Conservation (phyloP, 2,329 filamentous ascomycete species). For the Talaromyces funiculosus region DNA sequence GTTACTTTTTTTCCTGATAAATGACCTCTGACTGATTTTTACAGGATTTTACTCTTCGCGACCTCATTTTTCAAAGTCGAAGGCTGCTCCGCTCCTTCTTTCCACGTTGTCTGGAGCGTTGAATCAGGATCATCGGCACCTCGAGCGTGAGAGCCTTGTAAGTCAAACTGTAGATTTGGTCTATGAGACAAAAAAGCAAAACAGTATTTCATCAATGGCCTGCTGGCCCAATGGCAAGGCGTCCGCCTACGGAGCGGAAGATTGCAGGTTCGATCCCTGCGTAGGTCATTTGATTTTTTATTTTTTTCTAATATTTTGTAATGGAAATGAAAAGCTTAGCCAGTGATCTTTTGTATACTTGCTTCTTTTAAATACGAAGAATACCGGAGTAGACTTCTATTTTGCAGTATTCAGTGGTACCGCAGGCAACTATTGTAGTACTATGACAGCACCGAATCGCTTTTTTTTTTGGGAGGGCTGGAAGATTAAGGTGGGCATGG, state of each 20-base stretch:
- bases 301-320: background rate
- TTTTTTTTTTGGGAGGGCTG: background rate
- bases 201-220: background rate
- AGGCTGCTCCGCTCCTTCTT: background rate
- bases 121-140: background rate
- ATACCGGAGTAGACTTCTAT: too few relatives aligned
- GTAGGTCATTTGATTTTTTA: background rate
- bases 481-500: background rate
- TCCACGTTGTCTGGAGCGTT: background rate
- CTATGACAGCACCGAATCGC: background rate
- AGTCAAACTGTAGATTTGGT: background rate
- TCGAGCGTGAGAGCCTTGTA: background rate
- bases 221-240: conserved; percentile 15
- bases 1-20: background rate
- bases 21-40: background rate
- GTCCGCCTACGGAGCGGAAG: conserved; percentile 14
- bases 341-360: too few relatives aligned
- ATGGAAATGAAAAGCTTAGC: too few relatives aligned
- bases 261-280: conserved; percentile 10
- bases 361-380: too few relatives aligned
- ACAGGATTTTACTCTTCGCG: background rate
- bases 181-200: background rate
- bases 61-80: background rate
- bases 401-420: background rate
- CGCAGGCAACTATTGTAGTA: too few relatives aligned